Percentiles rank a stretch among this genome's conserved stretches.
phyloP scores from a whole-genome alignment of 2,329 filamentous ascomycete genomes.

The Sclerotinia nivalis region DNA sequence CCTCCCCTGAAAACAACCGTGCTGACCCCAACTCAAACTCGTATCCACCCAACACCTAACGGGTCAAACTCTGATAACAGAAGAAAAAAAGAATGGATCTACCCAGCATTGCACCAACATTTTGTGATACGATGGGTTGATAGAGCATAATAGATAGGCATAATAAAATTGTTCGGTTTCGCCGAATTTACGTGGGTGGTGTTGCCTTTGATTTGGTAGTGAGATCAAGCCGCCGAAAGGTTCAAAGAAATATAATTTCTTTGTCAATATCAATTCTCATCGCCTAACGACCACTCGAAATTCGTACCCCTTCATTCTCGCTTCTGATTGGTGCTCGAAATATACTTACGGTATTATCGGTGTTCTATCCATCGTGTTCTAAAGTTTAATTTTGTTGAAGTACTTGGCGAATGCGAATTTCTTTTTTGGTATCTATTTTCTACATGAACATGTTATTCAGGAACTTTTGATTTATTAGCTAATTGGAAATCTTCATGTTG shows the following conservation, averaged over 20 bases:
- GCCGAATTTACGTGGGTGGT: too few relatives aligned
- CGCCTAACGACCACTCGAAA: background rate
- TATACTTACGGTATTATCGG: background rate
- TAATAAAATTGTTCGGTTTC: too few relatives aligned
- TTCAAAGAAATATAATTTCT: background rate
- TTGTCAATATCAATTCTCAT: conserved; percentile 2
- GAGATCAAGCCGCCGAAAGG: background rate
- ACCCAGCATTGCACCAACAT: too few relatives aligned
- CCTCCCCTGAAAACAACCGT: too few relatives aligned
- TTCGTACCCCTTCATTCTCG: conserved; percentile 8
- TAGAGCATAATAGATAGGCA: too few relatives aligned
- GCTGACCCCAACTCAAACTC: background rate
- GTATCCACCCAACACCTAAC: background rate
- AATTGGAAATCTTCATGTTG: too few relatives aligned
- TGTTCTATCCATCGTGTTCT: background rate
- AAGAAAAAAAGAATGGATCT: background rate
- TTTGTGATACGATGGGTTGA: too few relatives aligned
- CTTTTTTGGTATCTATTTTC: background rate
- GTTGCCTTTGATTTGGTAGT: too few relatives aligned
- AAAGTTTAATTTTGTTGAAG: background rate
- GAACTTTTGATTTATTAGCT: too few relatives aligned
- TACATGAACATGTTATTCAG: background rate
- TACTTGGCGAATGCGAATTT: background rate
- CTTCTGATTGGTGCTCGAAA: background rate
- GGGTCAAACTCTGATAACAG: conserved; percentile 11